A percentile compares a stretch with the other conserved stretches of the same genome.
These are phyloP conservation scores for Rhizopogon vesiculosus DNA, from an alignment of 768 basidiomycete species.

Conservation along the genomic window DNA sequence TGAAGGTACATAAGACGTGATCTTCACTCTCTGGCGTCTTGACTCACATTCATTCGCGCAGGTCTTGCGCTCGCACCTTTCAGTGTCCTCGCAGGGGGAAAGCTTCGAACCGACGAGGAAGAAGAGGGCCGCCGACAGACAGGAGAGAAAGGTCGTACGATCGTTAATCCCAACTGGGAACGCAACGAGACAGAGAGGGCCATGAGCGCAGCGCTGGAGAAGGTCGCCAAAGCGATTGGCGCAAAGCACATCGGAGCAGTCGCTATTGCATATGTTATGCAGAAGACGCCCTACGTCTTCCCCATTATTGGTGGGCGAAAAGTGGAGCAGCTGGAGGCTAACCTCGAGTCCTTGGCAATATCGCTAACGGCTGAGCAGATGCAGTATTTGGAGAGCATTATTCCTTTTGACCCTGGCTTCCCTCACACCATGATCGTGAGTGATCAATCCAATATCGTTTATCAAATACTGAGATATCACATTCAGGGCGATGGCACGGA, in stretches of 20 bases:
- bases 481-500: constrained; percentile 4
- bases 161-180: constrained; percentile 32
- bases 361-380: constrained; percentile 35
- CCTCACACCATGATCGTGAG: constrained; percentile 13
- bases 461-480: neutral
- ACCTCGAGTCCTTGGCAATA: constrained; percentile 38
- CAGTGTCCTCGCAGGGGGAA: constrained; percentile 36
- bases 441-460: neutral
- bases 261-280: constrained; percentile 41
- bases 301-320: constrained; percentile 40
- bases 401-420: constrained; percentile 38
- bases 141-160: constrained; percentile 19
- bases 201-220: constrained; percentile 39
- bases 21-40: constrained; percentile 11
- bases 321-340: constrained; percentile 36
- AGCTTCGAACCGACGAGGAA: constrained; percentile 35
- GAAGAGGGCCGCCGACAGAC: constrained; percentile 21
- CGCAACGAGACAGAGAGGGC: constrained; percentile 38
- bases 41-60: constrained; percentile 1
- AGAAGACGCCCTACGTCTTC: constrained; percentile 41
- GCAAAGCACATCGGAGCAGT: constrained; percentile 41
- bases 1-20: neutral
- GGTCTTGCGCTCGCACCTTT: constrained; percentile 40
- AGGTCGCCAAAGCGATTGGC: constrained; percentile 44
- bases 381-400: constrained; percentile 29